These are phyloP conservation scores for Persicaria maculosa DNA, from an alignment of 148 eudicot species.

Conservation along the genomic window DNA sequence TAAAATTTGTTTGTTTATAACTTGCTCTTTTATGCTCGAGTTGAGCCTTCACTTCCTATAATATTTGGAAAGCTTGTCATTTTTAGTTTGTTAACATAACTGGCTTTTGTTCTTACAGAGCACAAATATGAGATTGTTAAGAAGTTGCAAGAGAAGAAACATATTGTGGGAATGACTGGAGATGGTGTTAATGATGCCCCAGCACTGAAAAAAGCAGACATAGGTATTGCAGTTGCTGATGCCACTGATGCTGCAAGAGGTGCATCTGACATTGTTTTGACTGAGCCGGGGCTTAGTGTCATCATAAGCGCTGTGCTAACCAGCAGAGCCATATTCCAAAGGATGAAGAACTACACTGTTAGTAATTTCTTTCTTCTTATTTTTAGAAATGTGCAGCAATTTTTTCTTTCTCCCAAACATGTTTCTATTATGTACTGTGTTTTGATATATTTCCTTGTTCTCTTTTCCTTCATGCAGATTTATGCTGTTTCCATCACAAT, in stretches of 20 bases:
- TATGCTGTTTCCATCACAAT: conserved; percentile 98
- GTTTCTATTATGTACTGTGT: background rate
- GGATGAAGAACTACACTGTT: conserved; percentile 97
- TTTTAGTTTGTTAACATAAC: background rate
- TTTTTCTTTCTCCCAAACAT: background rate
- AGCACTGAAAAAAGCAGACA: conserved; percentile 93
- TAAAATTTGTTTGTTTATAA: background rate
- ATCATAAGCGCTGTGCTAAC: conserved; percentile 96
- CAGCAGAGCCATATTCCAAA: conserved; percentile 95
- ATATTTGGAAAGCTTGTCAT: background rate
- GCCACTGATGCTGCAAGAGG: conserved; percentile 96
- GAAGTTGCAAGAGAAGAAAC: conserved; percentile 95
- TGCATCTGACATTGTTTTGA: conserved; percentile 92
- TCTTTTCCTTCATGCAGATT: conserved; percentile 41
- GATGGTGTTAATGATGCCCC: conserved; percentile 99
- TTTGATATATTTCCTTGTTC: conserved; percentile 3
- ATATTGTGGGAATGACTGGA: conserved; percentile 97
- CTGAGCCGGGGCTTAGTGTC: conserved; percentile 96
- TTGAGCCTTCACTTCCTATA: conserved; percentile 9
- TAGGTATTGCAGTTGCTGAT: conserved; percentile 95
- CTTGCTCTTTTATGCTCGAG: background rate
- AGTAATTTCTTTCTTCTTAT: conserved; percentile 18
- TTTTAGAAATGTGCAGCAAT: background rate
- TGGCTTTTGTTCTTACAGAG: conserved; percentile 32
- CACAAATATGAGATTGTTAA: conserved; percentile 96